Evolutionary conservation across 2,329 filamentous ascomycete species (phyloP).

Genomic region (Neoscytalidium dimidiatum): DNA sequence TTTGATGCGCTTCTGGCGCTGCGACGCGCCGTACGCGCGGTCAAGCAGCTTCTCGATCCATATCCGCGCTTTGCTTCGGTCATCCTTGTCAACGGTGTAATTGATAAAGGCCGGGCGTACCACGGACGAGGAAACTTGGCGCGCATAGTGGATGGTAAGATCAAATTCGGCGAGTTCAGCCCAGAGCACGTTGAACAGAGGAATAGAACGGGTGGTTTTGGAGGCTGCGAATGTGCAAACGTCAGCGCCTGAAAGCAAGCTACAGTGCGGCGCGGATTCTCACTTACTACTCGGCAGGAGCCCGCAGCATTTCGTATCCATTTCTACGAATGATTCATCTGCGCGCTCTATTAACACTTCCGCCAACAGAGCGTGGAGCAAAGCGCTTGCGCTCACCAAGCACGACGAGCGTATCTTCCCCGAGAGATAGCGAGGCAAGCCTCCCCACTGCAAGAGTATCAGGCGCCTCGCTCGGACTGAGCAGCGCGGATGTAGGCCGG

Average conservation of each 20-base stretch:
- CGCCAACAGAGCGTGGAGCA: neutral
- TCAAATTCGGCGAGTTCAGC: constrained; percentile 63
- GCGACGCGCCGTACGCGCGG: constrained; percentile 69
- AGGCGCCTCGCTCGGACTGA: constrained; percentile 21
- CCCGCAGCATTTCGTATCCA: constrained; percentile 58
- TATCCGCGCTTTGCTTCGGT: constrained; percentile 50
- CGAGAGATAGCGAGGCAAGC: constrained; percentile 62
- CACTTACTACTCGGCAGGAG: constrained; percentile 53
- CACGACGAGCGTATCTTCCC: constrained; percentile 61
- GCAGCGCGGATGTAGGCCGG: neutral
- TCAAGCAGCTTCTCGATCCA: constrained; percentile 70
- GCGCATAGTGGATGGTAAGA: constrained; percentile 74
- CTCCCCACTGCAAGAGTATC: constrained; percentile 56
- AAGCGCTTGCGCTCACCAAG: constrained; percentile 45
- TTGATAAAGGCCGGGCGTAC: constrained; percentile 63
- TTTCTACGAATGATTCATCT: constrained; percentile 57
- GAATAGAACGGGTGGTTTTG: constrained; percentile 61
- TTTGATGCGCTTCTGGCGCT: constrained; percentile 75
- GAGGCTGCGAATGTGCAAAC: constrained; percentile 34
- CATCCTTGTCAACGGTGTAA: constrained; percentile 59
- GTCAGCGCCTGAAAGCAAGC: constrained; percentile 20
- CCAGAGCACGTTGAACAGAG: constrained; percentile 84
- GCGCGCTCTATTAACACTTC: constrained; percentile 7
- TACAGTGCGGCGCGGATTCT: constrained; percentile 17
- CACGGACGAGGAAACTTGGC: constrained; percentile 54